Evolutionary conservation across 192 early-diverging fungal genomes (phyloP).

Genomic region (Chytriomyces confervae): DNA sequence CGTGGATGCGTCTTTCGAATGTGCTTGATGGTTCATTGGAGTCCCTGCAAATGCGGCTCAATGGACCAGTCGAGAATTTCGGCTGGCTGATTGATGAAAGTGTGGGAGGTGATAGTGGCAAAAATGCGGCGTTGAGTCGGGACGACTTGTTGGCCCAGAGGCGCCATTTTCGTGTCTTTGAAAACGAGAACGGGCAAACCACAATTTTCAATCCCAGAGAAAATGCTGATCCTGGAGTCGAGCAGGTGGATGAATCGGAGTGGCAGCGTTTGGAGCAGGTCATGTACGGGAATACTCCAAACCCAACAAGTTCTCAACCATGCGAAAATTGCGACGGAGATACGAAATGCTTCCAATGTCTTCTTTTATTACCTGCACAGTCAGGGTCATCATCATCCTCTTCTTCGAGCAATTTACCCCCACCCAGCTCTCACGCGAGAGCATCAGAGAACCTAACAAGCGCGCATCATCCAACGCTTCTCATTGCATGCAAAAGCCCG

Average conservation of each 20-base stretch:
- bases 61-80: constrained; percentile 2
- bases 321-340: not conserved
- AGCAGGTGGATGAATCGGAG: not conserved
- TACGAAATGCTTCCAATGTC: not conserved
- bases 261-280: constrained; percentile 1
- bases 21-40: not conserved
- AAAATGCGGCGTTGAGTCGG: not conserved
- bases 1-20: constrained; percentile 13
- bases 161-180: constrained; percentile 21
- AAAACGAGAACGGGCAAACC: constrained; percentile 10
- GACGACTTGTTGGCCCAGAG: not conserved
- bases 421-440: not conserved
- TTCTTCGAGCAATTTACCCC: not conserved
- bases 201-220: not conserved
- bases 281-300: constrained; percentile 8
- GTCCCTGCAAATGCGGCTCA: constrained; percentile 13
- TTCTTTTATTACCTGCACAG: not conserved
- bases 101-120: not conserved
- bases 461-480: constrained; percentile 11
- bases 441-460: not conserved
- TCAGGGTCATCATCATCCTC: not conserved
- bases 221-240: not conserved
- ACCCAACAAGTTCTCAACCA: not conserved
- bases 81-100: constrained; percentile 15
- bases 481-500: not conserved